Evolutionary conservation across 768 basidiomycete species (phyloP), one percentile per base, ranked within the genome.

Genomic region (Psilocybe subaeruginosa): DNA sequence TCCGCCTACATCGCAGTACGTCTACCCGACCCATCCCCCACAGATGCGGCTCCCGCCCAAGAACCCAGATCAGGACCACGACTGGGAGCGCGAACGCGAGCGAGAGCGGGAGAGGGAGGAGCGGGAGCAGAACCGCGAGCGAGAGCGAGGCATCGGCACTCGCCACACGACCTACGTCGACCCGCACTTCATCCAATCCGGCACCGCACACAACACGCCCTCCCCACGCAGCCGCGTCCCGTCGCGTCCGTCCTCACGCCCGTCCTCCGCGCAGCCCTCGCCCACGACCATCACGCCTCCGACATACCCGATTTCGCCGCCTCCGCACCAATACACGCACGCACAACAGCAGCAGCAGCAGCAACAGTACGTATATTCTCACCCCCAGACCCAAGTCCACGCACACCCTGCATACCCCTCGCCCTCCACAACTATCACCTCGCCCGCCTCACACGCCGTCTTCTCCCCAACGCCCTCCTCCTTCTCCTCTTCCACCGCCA

Each of bases 101-200:
- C 48, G 48, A 16, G 33, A 39, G 16, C 35, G 53, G 12, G 56
- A 57, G 5, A 27, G 56, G 9, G 56, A 58, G 11, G 30, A 58
- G 11, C 49, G 58, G 19, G 58, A 59, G 3, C 23, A 49, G 52
- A 49, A 50, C 9, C 31, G 49, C 14, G 41, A 56, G 29, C 47
- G 54, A 37, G 64, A 61, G n/a, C 46, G 49, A 31, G 61, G 54
- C 12, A 45, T 64, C 37, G 67, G 67, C 19, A 62, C 52, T 7
- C 60, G 58, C 9, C 60, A 68, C 39, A 62, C 66, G 17, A 51
- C 60, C 19, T 68, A 65, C 56, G 62, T 66, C 47, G 62, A 64
- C 29, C 59, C 66, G 31, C 64, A 64, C 59, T 51, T 50, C 41
- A 64, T 39, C 59, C 54, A 23, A 23, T 23, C 57, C 62, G 59